A percentile compares a stretch with the other conserved stretches of the same genome.
Evolutionary conservation across 2,329 filamentous ascomycete genomes (phyloP).

Genomic region (Pseudohalonectria lignicola): DNA sequence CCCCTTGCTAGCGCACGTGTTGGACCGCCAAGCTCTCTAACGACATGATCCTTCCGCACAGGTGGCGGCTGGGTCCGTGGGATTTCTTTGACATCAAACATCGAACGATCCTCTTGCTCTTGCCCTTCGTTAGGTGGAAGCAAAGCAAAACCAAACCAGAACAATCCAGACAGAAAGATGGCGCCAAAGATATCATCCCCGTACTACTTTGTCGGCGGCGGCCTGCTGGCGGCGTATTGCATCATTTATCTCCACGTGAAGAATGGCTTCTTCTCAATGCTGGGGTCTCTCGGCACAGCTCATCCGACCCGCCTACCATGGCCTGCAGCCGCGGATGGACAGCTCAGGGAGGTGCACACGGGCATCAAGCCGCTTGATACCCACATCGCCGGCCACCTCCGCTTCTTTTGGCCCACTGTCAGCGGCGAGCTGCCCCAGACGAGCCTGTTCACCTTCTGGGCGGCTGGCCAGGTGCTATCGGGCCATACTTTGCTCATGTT

Average conservation of each 20-base stretch:
- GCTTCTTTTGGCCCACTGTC: neutral
- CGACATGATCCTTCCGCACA: too few relatives aligned
- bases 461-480: neutral
- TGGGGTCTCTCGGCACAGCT: neutral
- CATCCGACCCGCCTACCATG: neutral
- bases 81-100: too few relatives aligned
- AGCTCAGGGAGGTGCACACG: neutral
- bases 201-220: too few relatives aligned
- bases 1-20: too few relatives aligned
- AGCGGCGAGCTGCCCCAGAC: neutral
- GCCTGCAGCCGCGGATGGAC: neutral
- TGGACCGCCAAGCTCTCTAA: too few relatives aligned
- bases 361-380: constrained; percentile 1
- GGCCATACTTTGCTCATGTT: neutral
- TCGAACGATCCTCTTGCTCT: too few relatives aligned
- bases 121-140: too few relatives aligned
- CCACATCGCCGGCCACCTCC: constrained; percentile 11
- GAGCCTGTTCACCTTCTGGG: constrained; percentile 2
- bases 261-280: neutral
- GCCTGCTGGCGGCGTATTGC: constrained; percentile 5
- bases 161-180: too few relatives aligned
- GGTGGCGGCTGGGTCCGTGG: too few relatives aligned
- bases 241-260: neutral
- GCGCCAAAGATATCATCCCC: too few relatives aligned
- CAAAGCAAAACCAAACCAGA: too few relatives aligned